Evolutionary conservation across 192 early-diverging fungal genomes (phyloP).

Genomic region (Umbelopsis isabellina): DNA sequence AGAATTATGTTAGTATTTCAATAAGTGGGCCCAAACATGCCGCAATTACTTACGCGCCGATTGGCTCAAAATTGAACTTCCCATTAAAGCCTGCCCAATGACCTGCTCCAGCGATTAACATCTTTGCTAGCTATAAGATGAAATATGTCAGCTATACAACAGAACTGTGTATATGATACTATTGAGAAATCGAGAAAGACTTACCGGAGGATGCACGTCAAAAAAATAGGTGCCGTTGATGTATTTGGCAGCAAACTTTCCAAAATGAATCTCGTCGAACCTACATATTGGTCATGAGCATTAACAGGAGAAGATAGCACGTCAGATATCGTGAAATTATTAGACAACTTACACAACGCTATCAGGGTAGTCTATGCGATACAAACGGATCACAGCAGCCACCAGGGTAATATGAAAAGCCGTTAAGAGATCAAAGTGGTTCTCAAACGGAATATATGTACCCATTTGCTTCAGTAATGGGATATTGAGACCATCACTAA

Average conservation of each 20-base stretch:
- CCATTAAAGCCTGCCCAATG: conserved; percentile 86
- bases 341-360: conserved; percentile 68
- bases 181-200: not conserved
- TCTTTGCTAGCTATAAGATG: conserved; percentile 67
- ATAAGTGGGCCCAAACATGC: too few relatives aligned
- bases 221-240: conserved; percentile 87
- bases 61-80: conserved; percentile 85
- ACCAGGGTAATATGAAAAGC: not conserved
- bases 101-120: conserved; percentile 81
- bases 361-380: conserved; percentile 67
- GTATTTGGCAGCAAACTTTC: conserved; percentile 64
- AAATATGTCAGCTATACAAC: not conserved
- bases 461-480: not conserved
- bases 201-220: conserved; percentile 89
- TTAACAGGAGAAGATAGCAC: not conserved
- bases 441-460: not conserved
- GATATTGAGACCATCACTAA: not conserved
- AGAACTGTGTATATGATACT: too few relatives aligned
- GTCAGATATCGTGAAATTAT: not conserved
- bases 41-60: conserved; percentile 52
- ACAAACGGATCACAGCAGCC: conserved; percentile 60
- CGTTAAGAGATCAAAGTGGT: not conserved
- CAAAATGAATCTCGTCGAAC: conserved; percentile 41
- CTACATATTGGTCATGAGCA: conserved; percentile 6
- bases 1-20: too few relatives aligned